phyloP scores from a whole-genome alignment of 768 basidiomycete genomes.

The Rhodotorula diobovata region DNA sequence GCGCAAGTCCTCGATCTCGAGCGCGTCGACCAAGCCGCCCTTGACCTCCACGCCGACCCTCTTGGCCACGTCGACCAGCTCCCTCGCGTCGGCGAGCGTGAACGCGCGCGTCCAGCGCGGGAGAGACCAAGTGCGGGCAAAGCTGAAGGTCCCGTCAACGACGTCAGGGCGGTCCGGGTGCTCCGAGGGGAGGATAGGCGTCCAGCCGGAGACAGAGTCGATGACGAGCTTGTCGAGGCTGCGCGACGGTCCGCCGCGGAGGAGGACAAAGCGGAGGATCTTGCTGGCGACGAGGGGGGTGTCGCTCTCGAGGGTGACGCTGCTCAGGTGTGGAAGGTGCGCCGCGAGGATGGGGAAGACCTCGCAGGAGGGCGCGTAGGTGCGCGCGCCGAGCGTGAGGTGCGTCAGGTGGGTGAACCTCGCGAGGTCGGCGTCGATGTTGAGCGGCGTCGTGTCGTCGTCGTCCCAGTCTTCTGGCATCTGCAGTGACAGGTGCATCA shows the following conservation, averaged over 20 bases:
- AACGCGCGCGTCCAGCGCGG: background rate
- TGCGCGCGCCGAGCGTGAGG: background rate
- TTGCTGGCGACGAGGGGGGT: background rate
- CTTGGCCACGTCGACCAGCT: background rate
- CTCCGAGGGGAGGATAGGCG: background rate
- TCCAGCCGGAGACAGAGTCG: background rate
- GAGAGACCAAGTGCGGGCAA: background rate
- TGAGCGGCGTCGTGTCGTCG: background rate
- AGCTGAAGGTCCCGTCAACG: background rate
- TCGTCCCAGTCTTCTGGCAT: background rate
- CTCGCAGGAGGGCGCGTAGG: background rate
- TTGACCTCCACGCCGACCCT: background rate
- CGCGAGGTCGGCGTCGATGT: background rate
- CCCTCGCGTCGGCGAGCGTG: background rate
- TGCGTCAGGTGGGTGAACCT: background rate
- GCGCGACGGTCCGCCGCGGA: background rate
- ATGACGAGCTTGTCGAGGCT: background rate
- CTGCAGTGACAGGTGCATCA: background rate
- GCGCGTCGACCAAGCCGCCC: background rate
- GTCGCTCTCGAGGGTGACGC: background rate
- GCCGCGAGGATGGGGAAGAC: background rate
- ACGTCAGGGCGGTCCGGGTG: background rate
- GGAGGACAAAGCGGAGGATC: background rate
- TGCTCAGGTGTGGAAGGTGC: background rate
- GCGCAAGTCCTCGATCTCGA: background rate